phyloP scores from a whole-genome alignment of 164 flowering plant genomes.

The Taxillus chinensis region DNA sequence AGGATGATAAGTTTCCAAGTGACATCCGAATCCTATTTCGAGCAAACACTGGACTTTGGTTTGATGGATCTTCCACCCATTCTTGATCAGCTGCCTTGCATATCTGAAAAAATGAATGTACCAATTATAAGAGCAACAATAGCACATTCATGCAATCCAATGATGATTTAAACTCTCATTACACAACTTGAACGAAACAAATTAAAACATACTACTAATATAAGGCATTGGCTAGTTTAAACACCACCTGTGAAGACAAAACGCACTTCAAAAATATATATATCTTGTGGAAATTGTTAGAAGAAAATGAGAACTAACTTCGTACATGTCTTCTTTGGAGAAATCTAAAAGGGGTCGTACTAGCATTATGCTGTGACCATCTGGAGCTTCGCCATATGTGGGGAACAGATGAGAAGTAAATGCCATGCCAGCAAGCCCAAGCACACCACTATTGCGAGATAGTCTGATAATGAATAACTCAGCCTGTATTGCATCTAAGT shows the following conservation, averaged over 20 bases:
- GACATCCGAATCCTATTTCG: conserved; percentile 78
- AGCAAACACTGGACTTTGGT: conserved; percentile 50
- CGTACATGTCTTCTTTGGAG: conserved; percentile 70
- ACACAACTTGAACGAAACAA: too few species aligned
- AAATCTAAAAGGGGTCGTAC: conserved; percentile 79
- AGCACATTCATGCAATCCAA: neutral
- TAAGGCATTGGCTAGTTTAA: too few species aligned
- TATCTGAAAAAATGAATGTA: conserved; percentile 26
- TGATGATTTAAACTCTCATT: too few species aligned
- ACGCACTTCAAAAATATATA: neutral
- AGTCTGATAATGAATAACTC: conserved; percentile 80
- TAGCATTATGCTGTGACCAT: conserved; percentile 38
- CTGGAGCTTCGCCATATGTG: conserved; percentile 17
- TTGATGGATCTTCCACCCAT: conserved; percentile 98
- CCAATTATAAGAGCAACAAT: neutral
- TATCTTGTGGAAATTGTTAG: neutral
- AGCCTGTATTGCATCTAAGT: conserved; percentile 45
- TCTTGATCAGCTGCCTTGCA: conserved; percentile 37
- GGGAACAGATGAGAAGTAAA: conserved; percentile 63
- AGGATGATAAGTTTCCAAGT: conserved; percentile 30
- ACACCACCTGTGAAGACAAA: too few species aligned
- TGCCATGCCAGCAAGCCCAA: conserved; percentile 94
- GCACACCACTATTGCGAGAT: conserved; percentile 84
- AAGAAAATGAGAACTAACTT: conserved; percentile 26
- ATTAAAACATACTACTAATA: too few species aligned